Percentiles rank a stretch among this genome's conserved stretches.
These are phyloP conservation scores for Gossypium anomalum DNA, from an alignment of 345 rosid genomes.

Conservation along the genomic window DNA sequence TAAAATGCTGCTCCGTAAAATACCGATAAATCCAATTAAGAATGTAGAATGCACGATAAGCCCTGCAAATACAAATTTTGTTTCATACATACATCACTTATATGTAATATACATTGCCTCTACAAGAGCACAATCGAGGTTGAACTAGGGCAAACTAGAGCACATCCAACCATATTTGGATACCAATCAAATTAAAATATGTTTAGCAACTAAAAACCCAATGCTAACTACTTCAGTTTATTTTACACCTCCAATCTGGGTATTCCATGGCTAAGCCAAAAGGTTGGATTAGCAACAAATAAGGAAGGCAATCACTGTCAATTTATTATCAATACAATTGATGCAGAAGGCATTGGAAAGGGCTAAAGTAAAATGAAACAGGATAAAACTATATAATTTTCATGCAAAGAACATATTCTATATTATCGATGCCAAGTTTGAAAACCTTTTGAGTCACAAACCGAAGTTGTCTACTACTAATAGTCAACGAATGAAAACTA, in stretches of 20 bases:
- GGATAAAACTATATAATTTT: neutral
- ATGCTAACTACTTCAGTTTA: neutral
- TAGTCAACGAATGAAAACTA: slow-evolving; percentile 9
- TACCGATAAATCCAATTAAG: slow-evolving; percentile 87
- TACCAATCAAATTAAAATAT: neutral
- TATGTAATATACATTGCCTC: neutral
- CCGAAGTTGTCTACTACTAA: neutral
- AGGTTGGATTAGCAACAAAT: neutral
- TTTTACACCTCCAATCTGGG: neutral
- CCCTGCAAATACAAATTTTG: slow-evolving; percentile 42
- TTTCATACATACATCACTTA: neutral
- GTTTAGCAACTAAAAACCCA: neutral
- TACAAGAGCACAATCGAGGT: neutral
- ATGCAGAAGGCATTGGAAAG: neutral
- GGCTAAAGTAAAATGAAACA: neutral
- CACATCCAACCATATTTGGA: neutral
- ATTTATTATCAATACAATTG: neutral
- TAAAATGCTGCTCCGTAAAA: slow-evolving; percentile 53
- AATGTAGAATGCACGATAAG: slow-evolving; percentile 82
- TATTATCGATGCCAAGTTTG: neutral
- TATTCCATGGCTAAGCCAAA: neutral
- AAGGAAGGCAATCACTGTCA: neutral
- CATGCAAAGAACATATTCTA: neutral
- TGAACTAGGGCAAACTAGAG: neutral
- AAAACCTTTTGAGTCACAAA: neutral